phyloP scores from a whole-genome alignment of 2,329 filamentous ascomycete genomes.

The Aspergillus sp. region DNA sequence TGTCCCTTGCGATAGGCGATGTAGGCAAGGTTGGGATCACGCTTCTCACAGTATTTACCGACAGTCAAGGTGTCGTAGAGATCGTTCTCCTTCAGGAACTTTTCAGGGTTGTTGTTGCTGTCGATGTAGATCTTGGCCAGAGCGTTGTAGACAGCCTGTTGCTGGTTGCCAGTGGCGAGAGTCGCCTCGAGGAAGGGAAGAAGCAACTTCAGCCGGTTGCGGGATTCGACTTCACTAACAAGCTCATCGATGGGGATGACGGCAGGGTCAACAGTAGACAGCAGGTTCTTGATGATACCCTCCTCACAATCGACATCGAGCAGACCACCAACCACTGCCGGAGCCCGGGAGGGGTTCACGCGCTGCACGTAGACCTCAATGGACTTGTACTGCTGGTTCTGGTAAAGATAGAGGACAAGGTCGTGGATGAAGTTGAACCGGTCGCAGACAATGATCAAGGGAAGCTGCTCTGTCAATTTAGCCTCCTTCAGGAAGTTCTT shows the following conservation, averaged over 20 bases:
- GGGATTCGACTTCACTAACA: slow-evolving; percentile 88
- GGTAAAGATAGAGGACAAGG: slow-evolving; percentile 92
- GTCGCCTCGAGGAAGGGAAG: slow-evolving; percentile 95
- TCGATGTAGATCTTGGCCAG: slow-evolving; percentile 99
- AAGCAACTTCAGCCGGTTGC: slow-evolving; percentile 92
- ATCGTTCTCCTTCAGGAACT: slow-evolving; percentile 96
- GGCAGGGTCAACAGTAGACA: slow-evolving; percentile 77
- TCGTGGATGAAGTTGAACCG: slow-evolving; percentile 99
- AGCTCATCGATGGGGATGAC: slow-evolving; percentile 92
- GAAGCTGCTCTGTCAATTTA: slow-evolving; percentile 84
- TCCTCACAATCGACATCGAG: slow-evolving; percentile 98
- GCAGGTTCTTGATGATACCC: slow-evolving; percentile 87
- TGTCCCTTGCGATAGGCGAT: slow-evolving; percentile 96
- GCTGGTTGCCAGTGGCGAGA: slow-evolving; percentile 83
- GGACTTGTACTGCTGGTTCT: slow-evolving; percentile 98
- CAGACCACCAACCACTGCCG: slow-evolving; percentile 87
- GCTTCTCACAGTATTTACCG: slow-evolving; percentile 98
- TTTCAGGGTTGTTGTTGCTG: slow-evolving; percentile 95
- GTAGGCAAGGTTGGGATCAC: slow-evolving; percentile 90
- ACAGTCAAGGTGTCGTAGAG: slow-evolving; percentile 89
- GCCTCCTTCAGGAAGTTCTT: slow-evolving; percentile 99
- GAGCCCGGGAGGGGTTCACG: slow-evolving; percentile 87
- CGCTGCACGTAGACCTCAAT: slow-evolving; percentile 98
- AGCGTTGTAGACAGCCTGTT: slow-evolving; percentile 95
- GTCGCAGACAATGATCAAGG: slow-evolving; percentile 96